These are phyloP conservation scores for Eucalyptus erythrocorys DNA, from an alignment of 345 rosid genomes.

Conservation along the genomic window DNA sequence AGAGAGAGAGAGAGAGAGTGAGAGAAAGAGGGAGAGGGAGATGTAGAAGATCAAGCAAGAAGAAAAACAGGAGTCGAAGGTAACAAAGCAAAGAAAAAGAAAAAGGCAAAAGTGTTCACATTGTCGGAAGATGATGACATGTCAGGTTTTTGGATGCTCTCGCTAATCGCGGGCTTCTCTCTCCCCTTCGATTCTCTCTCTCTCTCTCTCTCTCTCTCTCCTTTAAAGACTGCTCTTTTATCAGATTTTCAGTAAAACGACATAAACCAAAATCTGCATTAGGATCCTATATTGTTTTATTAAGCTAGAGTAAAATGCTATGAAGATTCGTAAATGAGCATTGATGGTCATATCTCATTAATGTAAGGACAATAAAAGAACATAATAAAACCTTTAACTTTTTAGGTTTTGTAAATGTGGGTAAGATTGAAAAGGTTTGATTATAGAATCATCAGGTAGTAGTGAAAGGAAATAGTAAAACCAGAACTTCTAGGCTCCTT, in stretches of 20 bases:
- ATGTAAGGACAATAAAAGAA: not conserved
- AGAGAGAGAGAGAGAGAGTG: not conserved
- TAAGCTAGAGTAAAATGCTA: not conserved
- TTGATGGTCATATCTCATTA: not conserved
- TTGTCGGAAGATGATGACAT: not conserved
- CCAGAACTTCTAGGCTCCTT: not conserved
- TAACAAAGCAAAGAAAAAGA: not conserved
- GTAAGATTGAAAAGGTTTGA: not conserved
- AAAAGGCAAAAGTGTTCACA: not conserved
- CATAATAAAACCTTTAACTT: not conserved
- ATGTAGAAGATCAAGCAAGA: not conserved
- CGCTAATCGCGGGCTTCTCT: not conserved
- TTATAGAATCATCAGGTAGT: not conserved
- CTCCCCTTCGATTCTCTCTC: not conserved
- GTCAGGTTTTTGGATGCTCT: not conserved
- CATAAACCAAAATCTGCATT: not conserved
- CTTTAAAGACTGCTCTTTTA: not conserved
- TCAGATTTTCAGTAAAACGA: not conserved
- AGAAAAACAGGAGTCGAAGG: conserved; percentile 6
- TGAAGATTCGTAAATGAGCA: not conserved
- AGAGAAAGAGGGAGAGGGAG: not conserved
- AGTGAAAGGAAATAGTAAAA: not conserved
- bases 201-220: not conserved
- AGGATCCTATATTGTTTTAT: not conserved
- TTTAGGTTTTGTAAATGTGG: not conserved